phyloP scores from a whole-genome alignment of 2,329 filamentous ascomycete species.

The Escovopsis weberi region DNA sequence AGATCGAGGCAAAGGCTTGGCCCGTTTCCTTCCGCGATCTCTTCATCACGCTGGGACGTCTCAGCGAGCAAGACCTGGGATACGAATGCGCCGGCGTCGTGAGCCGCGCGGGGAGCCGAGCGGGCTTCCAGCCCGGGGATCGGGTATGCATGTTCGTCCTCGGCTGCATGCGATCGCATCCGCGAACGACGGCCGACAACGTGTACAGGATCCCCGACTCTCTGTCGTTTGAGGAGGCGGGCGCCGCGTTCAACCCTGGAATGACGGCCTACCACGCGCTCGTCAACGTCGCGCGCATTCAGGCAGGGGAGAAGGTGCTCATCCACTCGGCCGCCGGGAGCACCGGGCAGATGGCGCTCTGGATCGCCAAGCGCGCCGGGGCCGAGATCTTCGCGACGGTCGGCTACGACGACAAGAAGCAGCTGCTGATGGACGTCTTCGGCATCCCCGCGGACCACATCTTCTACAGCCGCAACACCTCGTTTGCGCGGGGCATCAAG shows the following conservation, averaged over 20 bases:
- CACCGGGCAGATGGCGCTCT: constrained; percentile 17
- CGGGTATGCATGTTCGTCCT: constrained; percentile 7
- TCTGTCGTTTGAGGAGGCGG: constrained; percentile 20
- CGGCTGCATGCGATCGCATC: constrained; percentile 4
- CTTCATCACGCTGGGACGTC: constrained; percentile 5
- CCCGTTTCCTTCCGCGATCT: constrained; percentile 11
- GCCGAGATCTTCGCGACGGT: constrained; percentile 12
- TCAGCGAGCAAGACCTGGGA: constrained; percentile 5
- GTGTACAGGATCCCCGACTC: constrained; percentile 18
- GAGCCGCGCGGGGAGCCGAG: constrained; percentile 6
- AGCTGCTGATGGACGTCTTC: constrained; percentile 13
- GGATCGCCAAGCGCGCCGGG: constrained; percentile 12
- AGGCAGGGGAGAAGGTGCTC: constrained; percentile 18
- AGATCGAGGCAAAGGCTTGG: constrained; percentile 11
- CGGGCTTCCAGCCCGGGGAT: constrained; percentile 10
- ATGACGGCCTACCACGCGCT: constrained; percentile 16
- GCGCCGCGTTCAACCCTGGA: constrained; percentile 18
- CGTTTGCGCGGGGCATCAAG: constrained; percentile 16
- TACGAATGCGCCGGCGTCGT: constrained; percentile 13
- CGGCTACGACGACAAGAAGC: constrained; percentile 14
- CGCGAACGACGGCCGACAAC: neutral
- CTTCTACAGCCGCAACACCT: constrained; percentile 14
- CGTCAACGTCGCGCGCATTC: constrained; percentile 11
- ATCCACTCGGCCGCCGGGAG: constrained; percentile 20
- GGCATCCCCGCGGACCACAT: constrained; percentile 17